Percentiles rank a stretch among this genome's conserved stretches.
Conservation (phyloP, 75 land plant genomes). For the Sequoiadendron giganteum region DNA sequence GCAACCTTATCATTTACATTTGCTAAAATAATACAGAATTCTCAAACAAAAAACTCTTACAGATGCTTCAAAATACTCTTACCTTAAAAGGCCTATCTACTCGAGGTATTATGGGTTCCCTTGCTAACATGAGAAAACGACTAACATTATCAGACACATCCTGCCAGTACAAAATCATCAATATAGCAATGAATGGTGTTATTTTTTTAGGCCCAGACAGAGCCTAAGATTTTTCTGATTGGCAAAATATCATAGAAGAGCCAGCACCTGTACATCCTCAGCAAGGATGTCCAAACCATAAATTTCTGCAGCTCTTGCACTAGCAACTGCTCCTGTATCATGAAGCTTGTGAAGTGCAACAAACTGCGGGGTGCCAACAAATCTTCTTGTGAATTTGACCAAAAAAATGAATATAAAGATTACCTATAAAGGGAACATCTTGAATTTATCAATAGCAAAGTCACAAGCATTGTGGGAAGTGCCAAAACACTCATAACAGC, state of each 20-base stretch:
- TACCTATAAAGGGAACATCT: not conserved
- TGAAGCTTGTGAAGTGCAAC: slow-evolving; percentile 58
- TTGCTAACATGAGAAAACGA: slow-evolving; percentile 87
- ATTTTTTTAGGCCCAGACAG: not conserved
- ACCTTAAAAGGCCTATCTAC: slow-evolving; percentile 82
- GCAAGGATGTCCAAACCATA: slow-evolving; percentile 86
- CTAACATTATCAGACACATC: slow-evolving; percentile 91
- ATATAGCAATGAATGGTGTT: not conserved
- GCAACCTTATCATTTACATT: not conserved
- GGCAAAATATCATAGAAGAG: not conserved
- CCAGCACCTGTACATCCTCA: slow-evolving; percentile 77
- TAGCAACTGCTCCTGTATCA: slow-evolving; percentile 94
- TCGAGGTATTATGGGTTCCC: slow-evolving; percentile 89
- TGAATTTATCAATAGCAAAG: not conserved
- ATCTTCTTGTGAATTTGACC: not conserved
- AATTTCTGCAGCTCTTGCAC: slow-evolving; percentile 71
- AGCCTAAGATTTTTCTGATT: not conserved
- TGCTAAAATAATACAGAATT: not conserved
- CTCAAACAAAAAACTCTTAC: not conserved
- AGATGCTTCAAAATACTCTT: not conserved
- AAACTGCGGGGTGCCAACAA: slow-evolving; percentile 34
- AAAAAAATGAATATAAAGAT: not conserved
- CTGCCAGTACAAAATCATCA: slow-evolving; percentile 26
- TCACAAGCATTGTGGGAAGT: not conserved
- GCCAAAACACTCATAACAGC: not conserved